A percentile compares a stretch with the other conserved stretches of the same genome.
These are phyloP conservation scores for Daldinia caldariorum DNA, from an alignment of 495 filamentous ascomycete genomes.

Conservation along the genomic window DNA sequence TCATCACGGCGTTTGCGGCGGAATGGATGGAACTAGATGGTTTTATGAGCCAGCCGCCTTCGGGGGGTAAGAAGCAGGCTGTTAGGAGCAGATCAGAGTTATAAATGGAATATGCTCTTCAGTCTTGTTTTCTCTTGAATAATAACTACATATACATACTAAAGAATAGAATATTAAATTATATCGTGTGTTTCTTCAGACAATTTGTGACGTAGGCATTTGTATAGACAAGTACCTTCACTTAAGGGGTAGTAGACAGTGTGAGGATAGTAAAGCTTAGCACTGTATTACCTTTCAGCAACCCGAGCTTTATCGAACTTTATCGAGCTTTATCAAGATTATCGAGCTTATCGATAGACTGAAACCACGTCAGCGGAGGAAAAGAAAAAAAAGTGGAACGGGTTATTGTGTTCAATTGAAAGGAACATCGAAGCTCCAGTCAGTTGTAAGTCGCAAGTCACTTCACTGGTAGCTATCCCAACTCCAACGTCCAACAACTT, in stretches of 20 bases:
- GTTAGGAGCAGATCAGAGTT: constrained; percentile 32
- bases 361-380: constrained; percentile 35
- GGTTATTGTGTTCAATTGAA: constrained; percentile 44
- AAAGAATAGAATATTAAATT: neutral
- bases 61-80: constrained; percentile 24
- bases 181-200: too few relatives aligned
- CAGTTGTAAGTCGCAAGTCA: neutral
- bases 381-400: constrained; percentile 36
- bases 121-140: neutral
- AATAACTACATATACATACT: neutral
- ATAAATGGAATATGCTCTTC: constrained; percentile 6
- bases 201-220: too few relatives aligned
- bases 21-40: constrained; percentile 77
- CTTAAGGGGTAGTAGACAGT: too few relatives aligned
- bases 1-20: constrained; percentile 80
- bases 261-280: too few relatives aligned
- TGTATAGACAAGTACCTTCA: too few relatives aligned
- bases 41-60: constrained; percentile 32
- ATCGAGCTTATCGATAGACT: constrained; percentile 27
- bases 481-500: constrained; percentile 12
- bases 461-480: neutral
- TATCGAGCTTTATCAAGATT: too few relatives aligned
- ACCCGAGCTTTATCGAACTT: neutral
- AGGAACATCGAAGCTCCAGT: constrained; percentile 18
- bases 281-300: neutral